Evolutionary conservation across 768 basidiomycete genomes (phyloP).

Genomic region (Coprinopsis cinerea): DNA sequence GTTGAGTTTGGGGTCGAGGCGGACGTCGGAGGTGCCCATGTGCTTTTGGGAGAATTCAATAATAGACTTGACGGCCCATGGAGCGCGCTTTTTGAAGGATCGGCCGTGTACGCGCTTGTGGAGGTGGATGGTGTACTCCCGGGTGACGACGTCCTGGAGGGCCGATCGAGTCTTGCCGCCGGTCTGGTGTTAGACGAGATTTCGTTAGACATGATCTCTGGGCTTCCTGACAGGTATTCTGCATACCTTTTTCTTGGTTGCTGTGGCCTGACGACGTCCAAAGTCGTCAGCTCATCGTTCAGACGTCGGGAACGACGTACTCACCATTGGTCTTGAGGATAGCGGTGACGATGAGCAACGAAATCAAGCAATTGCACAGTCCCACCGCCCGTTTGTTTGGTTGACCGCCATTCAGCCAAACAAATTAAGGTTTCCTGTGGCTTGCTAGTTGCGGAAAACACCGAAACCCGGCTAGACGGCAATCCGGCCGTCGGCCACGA

Average conservation of each 20-base stretch:
- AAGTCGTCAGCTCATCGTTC: slow-evolving; percentile 7
- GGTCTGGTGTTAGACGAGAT: slow-evolving; percentile 31
- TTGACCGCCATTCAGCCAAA: slow-evolving; percentile 34
- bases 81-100: slow-evolving; percentile 97
- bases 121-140: slow-evolving; percentile 98
- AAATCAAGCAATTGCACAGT: slow-evolving; percentile 21
- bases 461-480: slow-evolving; percentile 24
- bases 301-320: slow-evolving; percentile 19
- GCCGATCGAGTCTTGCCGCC: slow-evolving; percentile 91
- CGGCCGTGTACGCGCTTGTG: slow-evolving; percentile 92
- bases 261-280: slow-evolving; percentile 35
- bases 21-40: slow-evolving; percentile 94
- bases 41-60: slow-evolving; percentile 86
- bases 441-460: slow-evolving; percentile 35
- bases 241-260: slow-evolving; percentile 54
- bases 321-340: slow-evolving; percentile 63
- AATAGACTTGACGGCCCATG: slow-evolving; percentile 93
- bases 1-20: slow-evolving; percentile 94
- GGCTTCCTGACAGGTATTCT: neutral
- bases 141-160: slow-evolving; percentile 95
- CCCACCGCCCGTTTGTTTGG: slow-evolving; percentile 26
- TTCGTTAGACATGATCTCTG: neutral
- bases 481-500: neutral
- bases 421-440: slow-evolving; percentile 53
- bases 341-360: slow-evolving; percentile 49